Evolutionary conservation across 2,329 filamentous ascomycete genomes (phyloP), one percentile per base, ranked within the genome.

Genomic region (Paecilomyces variotii): DNA sequence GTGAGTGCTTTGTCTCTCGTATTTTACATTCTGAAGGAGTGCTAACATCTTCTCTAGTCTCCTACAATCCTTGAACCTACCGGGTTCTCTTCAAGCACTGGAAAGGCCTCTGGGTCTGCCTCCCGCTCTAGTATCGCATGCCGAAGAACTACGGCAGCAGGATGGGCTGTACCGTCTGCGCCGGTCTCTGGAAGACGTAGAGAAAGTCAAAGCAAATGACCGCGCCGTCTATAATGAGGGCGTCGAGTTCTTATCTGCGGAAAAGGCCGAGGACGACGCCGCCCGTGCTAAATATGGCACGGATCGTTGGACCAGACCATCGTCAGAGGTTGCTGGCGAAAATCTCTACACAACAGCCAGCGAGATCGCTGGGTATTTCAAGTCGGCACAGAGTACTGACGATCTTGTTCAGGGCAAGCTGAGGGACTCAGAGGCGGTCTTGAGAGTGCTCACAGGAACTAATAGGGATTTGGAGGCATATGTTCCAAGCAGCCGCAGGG

Each of bases 21-120:
- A 5, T 39, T 35, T 57, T 56, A 59, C 27, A 54, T 51, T 19
- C 34, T 52, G n/a, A 14, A 10, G 19, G n/a, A 3, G 14, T 59
- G 57, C 65, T 69, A 57, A 66, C 54, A 12, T 24, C 19, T 56
- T 7, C 2, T 54, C 14, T 55, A 79, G 76, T 60, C 72, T 92
- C 0, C 77, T 97, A 25, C 85, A 89, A 19, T 92, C 88, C 0
- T 79, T 97, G 12, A 94, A 95, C 59, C 82, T 99, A 0, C 94
- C 94, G 0, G 94, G 94, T 0, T 96, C 93, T 1, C 76, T 99
- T 3, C 94, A 99, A 71, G 94, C 94, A 0, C 80, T 97, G 0
- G 94, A 99, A 71, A 97, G 97, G 70, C 94, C 94, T 0, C 80
- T 99, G 0, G 94, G 94, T 0, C 75, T 99, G 3, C 94, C 94